phyloP scores from a whole-genome alignment of 306 rosid genomes.

The Begonia masoniana region DNA sequence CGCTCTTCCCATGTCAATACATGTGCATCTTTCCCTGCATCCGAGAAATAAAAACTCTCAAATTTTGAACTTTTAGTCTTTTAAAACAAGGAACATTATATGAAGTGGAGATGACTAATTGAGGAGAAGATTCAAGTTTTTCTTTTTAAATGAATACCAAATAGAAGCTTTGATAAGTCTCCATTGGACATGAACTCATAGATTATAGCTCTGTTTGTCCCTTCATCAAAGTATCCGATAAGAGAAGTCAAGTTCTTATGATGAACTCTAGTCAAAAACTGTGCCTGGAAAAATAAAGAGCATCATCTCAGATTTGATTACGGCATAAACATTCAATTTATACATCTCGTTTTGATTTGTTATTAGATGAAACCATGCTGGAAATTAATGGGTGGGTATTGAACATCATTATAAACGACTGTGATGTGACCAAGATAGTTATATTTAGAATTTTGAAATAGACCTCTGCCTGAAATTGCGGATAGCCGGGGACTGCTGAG shows the following conservation, averaged over 20 bases:
- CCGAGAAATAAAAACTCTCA: not conserved
- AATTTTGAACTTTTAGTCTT: no score
- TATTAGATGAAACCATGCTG: no score
- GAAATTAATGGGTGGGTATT: no score
- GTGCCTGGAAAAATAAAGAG: slow-evolving; percentile 1
- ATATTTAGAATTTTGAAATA: not conserved
- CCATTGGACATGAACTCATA: slow-evolving; percentile 8
- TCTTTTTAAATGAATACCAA: not conserved
- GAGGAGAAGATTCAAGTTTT: no score
- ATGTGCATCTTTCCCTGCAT: not conserved
- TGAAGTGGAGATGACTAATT: no score
- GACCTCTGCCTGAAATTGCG: slow-evolving; percentile 30
- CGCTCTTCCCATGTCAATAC: slow-evolving; percentile 9
- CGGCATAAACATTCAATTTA: no score
- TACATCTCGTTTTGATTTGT: no score
- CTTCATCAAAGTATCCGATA: slow-evolving; percentile 9
- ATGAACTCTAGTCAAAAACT: slow-evolving; percentile 6
- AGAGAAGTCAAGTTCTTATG: slow-evolving; percentile 10
- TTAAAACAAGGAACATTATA: no score
- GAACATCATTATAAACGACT: no score
- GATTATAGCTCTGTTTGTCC: not conserved
- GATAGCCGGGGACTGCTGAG: slow-evolving; percentile 19
- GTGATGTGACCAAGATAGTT: no score
- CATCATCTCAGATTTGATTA: no score
- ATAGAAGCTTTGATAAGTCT: not conserved